phyloP scores from a whole-genome alignment of 176 grass and related monocot genomes.

The Lolium rigidum region DNA sequence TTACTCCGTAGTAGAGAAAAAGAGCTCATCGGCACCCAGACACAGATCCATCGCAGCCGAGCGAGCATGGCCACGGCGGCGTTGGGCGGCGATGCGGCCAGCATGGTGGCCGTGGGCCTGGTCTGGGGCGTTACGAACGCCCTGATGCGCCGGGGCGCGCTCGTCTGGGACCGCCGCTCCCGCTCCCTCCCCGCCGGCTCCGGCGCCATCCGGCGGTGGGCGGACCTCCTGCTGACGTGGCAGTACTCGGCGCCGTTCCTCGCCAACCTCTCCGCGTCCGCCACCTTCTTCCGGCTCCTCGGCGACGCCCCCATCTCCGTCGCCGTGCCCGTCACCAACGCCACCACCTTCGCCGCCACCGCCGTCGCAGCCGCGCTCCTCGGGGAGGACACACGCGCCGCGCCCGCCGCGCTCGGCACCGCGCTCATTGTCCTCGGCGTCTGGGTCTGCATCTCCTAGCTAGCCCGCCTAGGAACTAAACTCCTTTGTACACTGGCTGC shows the following conservation, averaged over 20 bases:
- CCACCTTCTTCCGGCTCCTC: constrained; percentile 82
- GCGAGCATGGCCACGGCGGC: constrained; percentile 17
- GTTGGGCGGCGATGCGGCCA: constrained; percentile 47
- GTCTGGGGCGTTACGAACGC: constrained; percentile 90
- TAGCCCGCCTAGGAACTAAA: background rate
- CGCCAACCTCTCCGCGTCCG: constrained; percentile 79
- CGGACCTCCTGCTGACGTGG: constrained; percentile 74
- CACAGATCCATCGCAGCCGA: background rate
- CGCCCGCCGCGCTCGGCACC: constrained; percentile 56
- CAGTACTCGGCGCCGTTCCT: constrained; percentile 79
- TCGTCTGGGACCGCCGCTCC: constrained; percentile 67
- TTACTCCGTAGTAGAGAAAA: background rate
- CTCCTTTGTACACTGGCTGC: background rate
- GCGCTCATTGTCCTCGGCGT: constrained; percentile 75
- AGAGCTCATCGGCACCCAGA: background rate
- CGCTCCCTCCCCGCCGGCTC: background rate
- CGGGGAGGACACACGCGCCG: constrained; percentile 65
- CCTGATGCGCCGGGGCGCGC: constrained; percentile 75
- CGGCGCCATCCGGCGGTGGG: constrained; percentile 42
- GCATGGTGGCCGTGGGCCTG: constrained; percentile 81
- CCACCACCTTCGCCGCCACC: constrained; percentile 86
- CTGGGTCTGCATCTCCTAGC: constrained; percentile 78
- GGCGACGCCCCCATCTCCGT: constrained; percentile 77
- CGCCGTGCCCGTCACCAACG: constrained; percentile 89
- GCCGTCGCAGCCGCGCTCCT: constrained; percentile 59